These are phyloP conservation scores for Rhodosporidiobolus sp. DNA, from an alignment of 768 basidiomycete genomes.

Conservation along the genomic window DNA sequence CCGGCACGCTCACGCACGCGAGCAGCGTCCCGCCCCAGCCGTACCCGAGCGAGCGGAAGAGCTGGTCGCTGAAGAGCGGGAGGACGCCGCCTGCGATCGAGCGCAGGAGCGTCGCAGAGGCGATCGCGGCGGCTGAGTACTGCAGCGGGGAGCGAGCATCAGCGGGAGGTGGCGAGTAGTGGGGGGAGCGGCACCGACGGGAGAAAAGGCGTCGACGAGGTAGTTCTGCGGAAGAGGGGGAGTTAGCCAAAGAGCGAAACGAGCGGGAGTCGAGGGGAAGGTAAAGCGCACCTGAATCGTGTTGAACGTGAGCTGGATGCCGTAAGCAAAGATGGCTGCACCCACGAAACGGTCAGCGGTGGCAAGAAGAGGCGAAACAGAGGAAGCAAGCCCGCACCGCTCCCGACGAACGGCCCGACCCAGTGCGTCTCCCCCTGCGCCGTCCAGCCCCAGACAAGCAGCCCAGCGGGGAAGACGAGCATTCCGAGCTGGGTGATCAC, in stretches of 20 bases:
- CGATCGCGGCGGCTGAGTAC: constrained; percentile 5
- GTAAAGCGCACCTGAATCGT: not conserved
- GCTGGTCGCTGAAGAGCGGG: constrained; percentile 3
- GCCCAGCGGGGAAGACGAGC: constrained; percentile 4
- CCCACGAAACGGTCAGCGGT: too few relatives aligned
- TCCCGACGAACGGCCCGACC: not conserved
- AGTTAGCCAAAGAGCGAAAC: too few relatives aligned
- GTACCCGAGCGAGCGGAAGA: constrained; percentile 14
- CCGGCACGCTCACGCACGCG: constrained; percentile 1
- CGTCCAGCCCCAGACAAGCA: constrained; percentile 14
- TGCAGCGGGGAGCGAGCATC: too few relatives aligned
- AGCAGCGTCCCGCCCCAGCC: constrained; percentile 8
- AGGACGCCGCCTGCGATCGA: not conserved
- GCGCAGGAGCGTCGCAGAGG: constrained; percentile 4
- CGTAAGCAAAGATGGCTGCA: constrained; percentile 1
- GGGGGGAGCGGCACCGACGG: not conserved
- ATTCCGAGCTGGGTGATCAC: constrained; percentile 9
- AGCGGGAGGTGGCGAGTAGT: too few relatives aligned
- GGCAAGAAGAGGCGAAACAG: too few relatives aligned
- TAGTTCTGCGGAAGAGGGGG: not conserved
- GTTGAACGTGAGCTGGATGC: not conserved
- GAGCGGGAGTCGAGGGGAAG: not conserved
- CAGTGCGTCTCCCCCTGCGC: constrained; percentile 4
- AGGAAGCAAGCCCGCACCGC: too few relatives aligned
- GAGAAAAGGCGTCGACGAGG: constrained; percentile 8